These are phyloP conservation scores for Sporobolomyces phaffii DNA, from an alignment of 768 basidiomycete genomes.

Conservation along the genomic window DNA sequence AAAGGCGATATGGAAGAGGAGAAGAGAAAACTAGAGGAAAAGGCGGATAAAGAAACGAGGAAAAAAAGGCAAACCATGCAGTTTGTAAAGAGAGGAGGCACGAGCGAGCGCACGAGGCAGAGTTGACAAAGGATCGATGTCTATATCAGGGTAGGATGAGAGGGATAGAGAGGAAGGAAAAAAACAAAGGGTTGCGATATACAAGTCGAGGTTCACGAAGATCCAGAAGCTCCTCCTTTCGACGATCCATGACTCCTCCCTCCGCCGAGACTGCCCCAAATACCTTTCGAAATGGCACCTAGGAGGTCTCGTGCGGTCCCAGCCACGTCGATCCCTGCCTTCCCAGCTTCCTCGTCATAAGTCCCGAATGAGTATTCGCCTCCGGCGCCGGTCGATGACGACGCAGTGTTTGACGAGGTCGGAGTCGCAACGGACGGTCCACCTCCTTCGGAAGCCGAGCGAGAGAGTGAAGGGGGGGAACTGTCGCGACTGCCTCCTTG, in stretches of 20 bases:
- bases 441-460: not conserved
- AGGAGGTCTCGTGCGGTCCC: conserved; percentile 34
- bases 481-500: conserved; percentile 11
- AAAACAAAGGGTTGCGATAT: not conserved
- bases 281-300: conserved; percentile 32
- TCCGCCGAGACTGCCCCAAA: too few species aligned
- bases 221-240: too few species aligned
- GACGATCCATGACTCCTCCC: too few species aligned
- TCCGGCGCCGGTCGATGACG: not conserved
- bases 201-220: not conserved
- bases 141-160: not conserved
- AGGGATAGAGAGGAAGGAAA: not conserved
- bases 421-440: not conserved
- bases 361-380: conserved; percentile 18
- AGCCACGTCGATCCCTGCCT: conserved; percentile 26
- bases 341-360: conserved; percentile 24
- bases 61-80: too few species aligned
- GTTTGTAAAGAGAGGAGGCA: not conserved
- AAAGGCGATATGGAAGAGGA: not conserved
- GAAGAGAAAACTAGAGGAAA: not conserved
- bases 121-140: too few species aligned
- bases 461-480: conserved; percentile 5
- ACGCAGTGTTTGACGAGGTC: not conserved
- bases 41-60: not conserved
- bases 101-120: not conserved